Evolutionary conservation across 116 monocot species (phyloP).

Genomic region (Zostera marina): DNA sequence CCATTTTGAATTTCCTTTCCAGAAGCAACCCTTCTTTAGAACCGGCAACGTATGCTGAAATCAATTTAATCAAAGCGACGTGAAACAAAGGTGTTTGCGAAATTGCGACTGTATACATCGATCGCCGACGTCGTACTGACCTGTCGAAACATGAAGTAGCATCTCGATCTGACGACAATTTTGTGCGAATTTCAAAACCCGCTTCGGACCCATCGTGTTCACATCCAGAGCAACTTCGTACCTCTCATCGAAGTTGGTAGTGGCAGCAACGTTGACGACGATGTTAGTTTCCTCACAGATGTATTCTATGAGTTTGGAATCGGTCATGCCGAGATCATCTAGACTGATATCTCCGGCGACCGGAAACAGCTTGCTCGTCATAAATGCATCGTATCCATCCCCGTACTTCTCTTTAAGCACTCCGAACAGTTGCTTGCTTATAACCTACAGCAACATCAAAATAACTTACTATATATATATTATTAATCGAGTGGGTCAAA

Average conservation of each 20-base stretch:
- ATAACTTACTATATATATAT: background rate
- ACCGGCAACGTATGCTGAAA: slow-evolving; percentile 37
- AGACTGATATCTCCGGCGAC: slow-evolving; percentile 29
- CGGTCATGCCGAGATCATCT: slow-evolving; percentile 29
- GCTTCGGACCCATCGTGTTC: slow-evolving; percentile 42
- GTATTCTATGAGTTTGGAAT: slow-evolving; percentile 8
- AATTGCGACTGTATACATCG: background rate
- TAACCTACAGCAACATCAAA: too few species aligned
- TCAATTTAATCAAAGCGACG: too few species aligned
- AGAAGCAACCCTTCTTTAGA: slow-evolving; percentile 26
- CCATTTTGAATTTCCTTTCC: slow-evolving; percentile 27
- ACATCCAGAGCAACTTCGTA: slow-evolving; percentile 46
- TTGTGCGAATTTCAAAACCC: slow-evolving; percentile 39
- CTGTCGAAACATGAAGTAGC: slow-evolving; percentile 63
- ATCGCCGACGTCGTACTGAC: too few species aligned
- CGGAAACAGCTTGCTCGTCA: slow-evolving; percentile 17
- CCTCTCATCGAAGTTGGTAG: slow-evolving; percentile 38
- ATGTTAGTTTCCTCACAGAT: slow-evolving; percentile 30
- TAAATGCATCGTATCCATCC: slow-evolving; percentile 6
- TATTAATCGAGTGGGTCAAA: background rate
- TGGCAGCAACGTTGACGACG: slow-evolving; percentile 43
- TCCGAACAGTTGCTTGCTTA: slow-evolving; percentile 28
- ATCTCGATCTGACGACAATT: slow-evolving; percentile 25
- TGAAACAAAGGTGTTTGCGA: too few species aligned
- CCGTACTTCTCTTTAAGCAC: slow-evolving; percentile 36